Base-by-base conservation (phyloP, 1,284 basidiomycete species). In the Nidula niveotomentosa region DNA sequence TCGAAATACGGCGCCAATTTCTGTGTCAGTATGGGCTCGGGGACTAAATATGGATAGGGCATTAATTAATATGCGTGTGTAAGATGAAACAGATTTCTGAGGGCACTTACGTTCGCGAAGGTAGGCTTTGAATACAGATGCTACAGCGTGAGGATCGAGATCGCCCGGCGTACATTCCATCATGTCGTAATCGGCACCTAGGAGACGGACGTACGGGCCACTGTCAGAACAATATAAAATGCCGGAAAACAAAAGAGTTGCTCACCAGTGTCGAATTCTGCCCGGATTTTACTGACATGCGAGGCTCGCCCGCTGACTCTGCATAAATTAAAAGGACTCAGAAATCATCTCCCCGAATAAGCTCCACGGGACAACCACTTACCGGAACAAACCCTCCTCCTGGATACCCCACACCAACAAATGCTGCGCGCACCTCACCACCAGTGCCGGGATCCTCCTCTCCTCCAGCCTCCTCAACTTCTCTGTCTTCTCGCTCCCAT, bases 81-180 rank as follows among this genome's bases (percentile, higher is more conserved):
- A 55, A 54, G 36, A 36, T 13, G 44, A 56, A 56, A 53, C 8
- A 44, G 13, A 45, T 37, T 47, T 59, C 47, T 45, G 18, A 33
- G 30, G 30, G 6, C 30, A 75, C 86, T 73, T 69, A 91, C 90
- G 71, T 78, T 91, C 90, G 52, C 90, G 88, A 49, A 92, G 74
- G 65, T 83, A 93, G 2, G 88, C 87, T 69, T 91, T 92, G 71
- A 92, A 91, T 45, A 91, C 76, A 39, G 92, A 93, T 36, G 95
- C 87, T 12, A 98, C 94, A 1, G 94, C 91, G 66, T 96, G 93
- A 37, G 94, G 94, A 67, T 96, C 94, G 35, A 96, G 74, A 63
- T 96, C 93, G 13, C 88, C 84, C 23, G 92, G 91, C 48, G 83
- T 81, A 61, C 85, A 89, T 58, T 84, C 80, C 33, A 77, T 73